Base-by-base conservation (phyloP, 2,329 filamentous ascomycete species). In the Niveomyces coronatus region DNA sequence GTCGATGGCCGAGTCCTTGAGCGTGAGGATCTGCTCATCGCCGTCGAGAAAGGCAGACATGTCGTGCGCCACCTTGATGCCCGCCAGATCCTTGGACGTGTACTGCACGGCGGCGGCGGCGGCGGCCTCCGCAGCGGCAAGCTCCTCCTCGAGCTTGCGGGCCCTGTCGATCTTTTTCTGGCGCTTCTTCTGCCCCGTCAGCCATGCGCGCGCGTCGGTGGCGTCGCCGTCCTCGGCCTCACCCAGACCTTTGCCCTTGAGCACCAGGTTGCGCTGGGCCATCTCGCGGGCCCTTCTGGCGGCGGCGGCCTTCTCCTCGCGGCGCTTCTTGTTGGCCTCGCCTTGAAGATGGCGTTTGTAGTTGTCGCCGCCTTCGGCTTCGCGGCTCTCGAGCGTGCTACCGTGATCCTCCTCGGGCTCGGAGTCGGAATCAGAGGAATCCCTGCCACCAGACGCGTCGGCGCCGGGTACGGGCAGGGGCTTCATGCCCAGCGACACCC, bases 1-100 rank as follows among this genome's bases (percentile, higher is more conserved):
- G 28, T 42, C 76, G 39, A 98, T 85, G 1, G 84, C 85, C 1
- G 83, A 76, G 60, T 98, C 91, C 54, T 94, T 95, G n/a, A 98
- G 71, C 0, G 89, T 95, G 37, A 98, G 67, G 22, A 98, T 78
- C 54, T 96, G 87, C 42, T 94, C 88, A 42, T 85, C 79, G 14
- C 76, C 82, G 37, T 86, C 85, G 17, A 85, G 78, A 45, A 98
- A 89, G 16, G 84, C 75, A 4, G 75, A 76, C 42, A 88, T 62
- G 55, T 94, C 86, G 56, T 98, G 91, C 4, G 80, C 88, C 37
- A 98, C 89, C 56, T 85, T 91, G 50, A 98, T 79, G 26, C 89
- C 91, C 1, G 86, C 82, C 34, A 96, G 68, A 54, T 96, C 88
- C 44, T 82, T 82, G 4, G 85, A 76, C 1, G 85, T 88, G 57